Evolutionary conservation across 805 yeast species (phyloP).

Genomic region (Priceomyces haplophilus): DNA sequence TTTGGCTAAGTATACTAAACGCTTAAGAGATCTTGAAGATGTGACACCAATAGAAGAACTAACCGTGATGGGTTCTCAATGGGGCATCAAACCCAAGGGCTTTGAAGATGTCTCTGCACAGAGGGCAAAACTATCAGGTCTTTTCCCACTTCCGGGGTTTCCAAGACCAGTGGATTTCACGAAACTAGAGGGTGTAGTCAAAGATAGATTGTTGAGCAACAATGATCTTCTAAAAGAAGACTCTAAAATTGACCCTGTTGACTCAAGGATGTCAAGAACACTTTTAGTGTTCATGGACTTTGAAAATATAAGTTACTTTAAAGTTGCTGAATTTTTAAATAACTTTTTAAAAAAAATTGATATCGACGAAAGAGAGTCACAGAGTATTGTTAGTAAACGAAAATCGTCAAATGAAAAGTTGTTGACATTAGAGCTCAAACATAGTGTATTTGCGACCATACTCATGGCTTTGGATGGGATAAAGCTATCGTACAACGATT

Average conservation of each 20-base stretch:
- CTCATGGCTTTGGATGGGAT: conserved; percentile 43
- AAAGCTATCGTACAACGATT: conserved; percentile 24
- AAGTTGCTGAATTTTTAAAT: conserved; percentile 45
- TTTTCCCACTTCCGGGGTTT: conserved; percentile 73
- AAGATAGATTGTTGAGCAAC: conserved; percentile 29
- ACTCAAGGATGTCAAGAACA: conserved; percentile 32
- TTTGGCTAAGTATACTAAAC: conserved; percentile 20
- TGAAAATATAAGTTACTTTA: conserved; percentile 28
- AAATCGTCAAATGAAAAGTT: conserved; percentile 35
- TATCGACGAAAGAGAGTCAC: conserved; percentile 34
- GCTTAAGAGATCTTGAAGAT: conserved; percentile 31
- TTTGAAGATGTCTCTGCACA: conserved; percentile 73
- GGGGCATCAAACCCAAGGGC: conserved; percentile 74
- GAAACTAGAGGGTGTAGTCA: conserved; percentile 37
- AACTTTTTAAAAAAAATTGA: conserved; percentile 44
- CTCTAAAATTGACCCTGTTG: conserved; percentile 38
- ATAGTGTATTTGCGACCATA: conserved; percentile 53
- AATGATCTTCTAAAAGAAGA: conserved; percentile 31
- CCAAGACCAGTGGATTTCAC: conserved; percentile 45
- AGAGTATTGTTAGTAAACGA: conserved; percentile 31
- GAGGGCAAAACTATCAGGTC: conserved; percentile 73
- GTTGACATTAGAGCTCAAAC: conserved; percentile 51
- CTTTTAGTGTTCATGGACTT: conserved; percentile 33
- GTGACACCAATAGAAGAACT: conserved; percentile 51
- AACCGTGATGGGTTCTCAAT: conserved; percentile 48